phyloP scores from a whole-genome alignment of 192 early-diverging fungal species.

The Endogone sp. region DNA sequence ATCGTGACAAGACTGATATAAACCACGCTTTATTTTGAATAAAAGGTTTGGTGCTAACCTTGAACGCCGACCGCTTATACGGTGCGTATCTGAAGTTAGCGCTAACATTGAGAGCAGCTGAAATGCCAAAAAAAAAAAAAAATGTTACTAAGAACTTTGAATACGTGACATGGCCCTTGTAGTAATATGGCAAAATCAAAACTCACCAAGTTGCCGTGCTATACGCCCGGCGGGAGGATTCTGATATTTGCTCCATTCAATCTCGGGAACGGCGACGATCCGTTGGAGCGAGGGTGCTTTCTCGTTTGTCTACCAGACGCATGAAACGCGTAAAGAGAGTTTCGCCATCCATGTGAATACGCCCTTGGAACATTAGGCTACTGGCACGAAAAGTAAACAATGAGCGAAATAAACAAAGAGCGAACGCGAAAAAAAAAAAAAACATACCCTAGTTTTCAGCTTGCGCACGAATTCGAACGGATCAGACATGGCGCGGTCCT shows the following conservation, averaged over 20 bases:
- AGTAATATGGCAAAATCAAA: too few species aligned
- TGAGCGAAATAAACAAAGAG: too few species aligned
- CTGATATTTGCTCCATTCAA: conserved; percentile 29
- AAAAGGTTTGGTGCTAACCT: not conserved
- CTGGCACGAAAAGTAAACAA: too few species aligned
- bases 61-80: not conserved
- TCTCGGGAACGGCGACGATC: conserved; percentile 23
- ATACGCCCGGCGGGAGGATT: conserved; percentile 21
- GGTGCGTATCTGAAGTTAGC: not conserved
- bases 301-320: not conserved
- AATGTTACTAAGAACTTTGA: too few species aligned
- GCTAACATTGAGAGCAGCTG: not conserved
- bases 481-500: conserved; percentile 35
- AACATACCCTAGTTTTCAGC: conserved; percentile 32
- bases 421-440: too few species aligned
- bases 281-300: conserved; percentile 21
- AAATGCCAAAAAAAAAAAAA: too few species aligned
- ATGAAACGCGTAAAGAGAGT: not conserved
- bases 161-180: too few species aligned
- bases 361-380: too few species aligned
- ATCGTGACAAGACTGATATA: too few species aligned
- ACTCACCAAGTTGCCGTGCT: conserved; percentile 22
- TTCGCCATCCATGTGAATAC: too few species aligned
- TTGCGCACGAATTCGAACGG: conserved; percentile 39
- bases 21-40: too few species aligned